A percentile compares a stretch with the other conserved stretches of the same genome.
Evolutionary conservation across 306 rosid genomes (phyloP).

Genomic region (Lithocarpus polystachyus): DNA sequence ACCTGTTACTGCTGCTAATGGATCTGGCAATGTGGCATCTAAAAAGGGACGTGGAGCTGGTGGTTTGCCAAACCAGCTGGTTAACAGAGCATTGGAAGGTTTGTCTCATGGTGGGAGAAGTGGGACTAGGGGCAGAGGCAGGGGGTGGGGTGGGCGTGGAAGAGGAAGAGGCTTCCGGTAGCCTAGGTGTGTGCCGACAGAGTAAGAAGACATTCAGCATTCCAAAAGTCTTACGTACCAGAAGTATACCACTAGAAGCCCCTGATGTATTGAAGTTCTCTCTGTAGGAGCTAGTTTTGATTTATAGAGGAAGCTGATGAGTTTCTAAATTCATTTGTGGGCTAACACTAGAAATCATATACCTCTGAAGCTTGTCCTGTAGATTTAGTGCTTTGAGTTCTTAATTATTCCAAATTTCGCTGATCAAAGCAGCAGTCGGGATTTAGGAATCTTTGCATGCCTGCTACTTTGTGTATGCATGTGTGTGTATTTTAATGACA

Average conservation of each 20-base stretch:
- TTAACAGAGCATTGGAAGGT: constrained; percentile 83
- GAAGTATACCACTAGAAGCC: constrained; percentile 32
- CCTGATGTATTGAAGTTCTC: constrained; percentile 41
- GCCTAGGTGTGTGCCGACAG: constrained; percentile 11
- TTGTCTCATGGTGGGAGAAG: constrained; percentile 73
- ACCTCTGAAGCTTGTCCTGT: constrained; percentile 10
- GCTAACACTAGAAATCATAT: constrained; percentile 9
- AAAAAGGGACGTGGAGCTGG: constrained; percentile 89
- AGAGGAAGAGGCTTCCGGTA: constrained; percentile 68
- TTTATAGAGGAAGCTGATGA: constrained; percentile 25
- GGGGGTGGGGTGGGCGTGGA: constrained; percentile 71
- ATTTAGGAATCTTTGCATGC: neutral
- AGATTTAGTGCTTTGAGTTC: constrained; percentile 8
- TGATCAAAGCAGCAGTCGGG: neutral
- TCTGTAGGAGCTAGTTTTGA: constrained; percentile 48
- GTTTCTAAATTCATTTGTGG: constrained; percentile 17
- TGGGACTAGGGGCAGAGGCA: constrained; percentile 60
- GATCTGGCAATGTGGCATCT: constrained; percentile 48
- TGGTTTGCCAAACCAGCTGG: constrained; percentile 71
- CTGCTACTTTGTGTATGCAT: neutral
- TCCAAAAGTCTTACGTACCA: constrained; percentile 16
- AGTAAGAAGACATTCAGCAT: constrained; percentile 12
- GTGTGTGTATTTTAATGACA: constrained; percentile 3
- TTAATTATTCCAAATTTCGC: neutral
- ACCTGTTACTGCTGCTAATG: constrained; percentile 55